Base-by-base conservation (phyloP, 805 yeast genomes). In the Schizosaccharomyces japonicus region DNA sequence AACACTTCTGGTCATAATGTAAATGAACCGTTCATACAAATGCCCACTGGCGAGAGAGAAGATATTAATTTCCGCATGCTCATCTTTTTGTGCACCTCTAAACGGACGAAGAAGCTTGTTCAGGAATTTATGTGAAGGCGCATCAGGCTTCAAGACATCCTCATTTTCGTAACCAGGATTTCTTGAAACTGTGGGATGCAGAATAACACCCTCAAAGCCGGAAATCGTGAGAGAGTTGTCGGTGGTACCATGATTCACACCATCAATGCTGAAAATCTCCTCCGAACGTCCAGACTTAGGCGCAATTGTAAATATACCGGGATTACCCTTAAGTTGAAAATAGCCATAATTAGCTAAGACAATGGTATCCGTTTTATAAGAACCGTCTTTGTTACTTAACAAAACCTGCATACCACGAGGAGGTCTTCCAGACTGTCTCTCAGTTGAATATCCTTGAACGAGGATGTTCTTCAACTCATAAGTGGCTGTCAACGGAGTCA, bases 341-440 rank as follows among this genome's bases (percentile, higher is more conserved):
- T 87, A 87, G 0, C 95, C 95, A 52, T 78, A 65, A 34, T 80
- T 77, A 1, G 76, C 70, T 90, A 87, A 80, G 1, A 84, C 75
- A 33, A 62, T 65, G 0, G 94, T 78, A 52, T 76, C 82, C 1
- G 69, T 51, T n/a, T 52, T 39, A 17, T 32, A 25, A 6, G 8
- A 13, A 4, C 33, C 27, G 6, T n/a, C 5, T 2, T 5, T 3
- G 5, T 21, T 29, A 7, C 19, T 30, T 1, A 76, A 56, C 19
- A 66, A 65, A 2, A 82, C 55, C 3, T 68, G 64, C 13, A 77
- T 54, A 1, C 79, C 80, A 0, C 70, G 63, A 0, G 80, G 76
- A 0, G 70, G 63, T 0, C 60, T 60, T 0, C 60, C 64, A 13
- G 52, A 52, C 1, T 60, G 49, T 0, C 63, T 62, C 48, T 72